Base-by-base conservation (phyloP, 352 stramenopile genomes). In the Globisporangium cystogenes region DNA sequence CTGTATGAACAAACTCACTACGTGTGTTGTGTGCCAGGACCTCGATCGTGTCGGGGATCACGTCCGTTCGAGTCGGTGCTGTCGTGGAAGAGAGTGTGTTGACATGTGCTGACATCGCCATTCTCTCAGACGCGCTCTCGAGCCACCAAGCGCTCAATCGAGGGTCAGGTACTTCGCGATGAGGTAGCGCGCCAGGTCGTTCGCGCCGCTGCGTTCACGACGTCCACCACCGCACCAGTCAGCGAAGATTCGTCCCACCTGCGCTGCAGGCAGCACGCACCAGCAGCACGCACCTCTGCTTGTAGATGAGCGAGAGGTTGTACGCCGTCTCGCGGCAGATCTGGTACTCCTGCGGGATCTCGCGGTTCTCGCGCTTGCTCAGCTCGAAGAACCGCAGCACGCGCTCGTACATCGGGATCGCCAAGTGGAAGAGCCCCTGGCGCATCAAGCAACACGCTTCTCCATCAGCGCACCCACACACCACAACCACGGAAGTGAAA, bases 221-320 rank as follows among this genome's bases (percentile, higher is more conserved):
- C 24, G 39, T 56, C 53, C 20, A 44, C 1, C 14, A 46, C n/a
- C n/a, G 45, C 51, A 40, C 49, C 42, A 56, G 8, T 11, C 14
- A 47, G 39, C 21, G 12, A 36, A 11, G n/a, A 53, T 31, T 23
- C 20, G 6, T 15, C 11, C 23, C 31, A 26, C 4, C 27, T 33
- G 11, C 14, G 7, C 18, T 31, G 33, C 41, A 21, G 4, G 15
- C 18, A 42, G 23, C 27, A 27, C n/a, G 31, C 24, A 15, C 18
- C 14, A 40, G 26, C 21, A 20, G 8, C 7, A 40, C 42, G 33
- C 31, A 93, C 83, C 83, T 93, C 58, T 95, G 76, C 45, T 87
- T 86, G 65, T 95, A 95, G 33, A 95, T 93, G 27, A 95, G 70
- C 16, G 82, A 90, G 36, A 95, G 64, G 41, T 95, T 95, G 66